Evolutionary conservation across 306 rosid species (phyloP).

Genomic region (Rosa multiflora): DNA sequence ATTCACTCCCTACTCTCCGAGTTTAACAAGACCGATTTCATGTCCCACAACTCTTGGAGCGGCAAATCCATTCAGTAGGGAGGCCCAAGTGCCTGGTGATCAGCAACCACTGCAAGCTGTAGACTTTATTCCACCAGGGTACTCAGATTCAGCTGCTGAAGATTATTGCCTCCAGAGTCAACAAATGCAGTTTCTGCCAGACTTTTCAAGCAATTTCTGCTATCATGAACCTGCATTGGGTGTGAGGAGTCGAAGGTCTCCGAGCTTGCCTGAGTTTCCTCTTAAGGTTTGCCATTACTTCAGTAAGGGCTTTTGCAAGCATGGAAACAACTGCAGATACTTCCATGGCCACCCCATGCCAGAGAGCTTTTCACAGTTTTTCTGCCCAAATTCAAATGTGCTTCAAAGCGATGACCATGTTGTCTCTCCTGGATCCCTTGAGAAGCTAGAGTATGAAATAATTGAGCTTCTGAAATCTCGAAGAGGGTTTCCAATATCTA

Average conservation of each 20-base stretch:
- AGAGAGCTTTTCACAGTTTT: constrained; percentile 29
- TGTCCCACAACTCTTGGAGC: constrained; percentile 28
- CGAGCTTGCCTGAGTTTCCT: constrained; percentile 44
- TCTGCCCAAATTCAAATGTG: constrained; percentile 24
- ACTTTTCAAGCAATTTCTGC: constrained; percentile 26
- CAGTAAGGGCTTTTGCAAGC: constrained; percentile 50
- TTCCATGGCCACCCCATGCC: constrained; percentile 34
- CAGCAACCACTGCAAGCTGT: constrained; percentile 25
- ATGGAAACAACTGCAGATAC: constrained; percentile 45
- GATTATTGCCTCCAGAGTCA: constrained; percentile 29
- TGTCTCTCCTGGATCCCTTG: constrained; percentile 33
- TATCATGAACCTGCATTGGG: constrained; percentile 33
- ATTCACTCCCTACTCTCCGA: constrained; percentile 24
- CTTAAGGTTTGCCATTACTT: constrained; percentile 45
- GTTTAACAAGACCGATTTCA: constrained; percentile 13
- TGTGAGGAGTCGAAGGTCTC: constrained; percentile 38
- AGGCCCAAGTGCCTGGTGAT: constrained; percentile 30
- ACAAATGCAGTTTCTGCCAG: constrained; percentile 33
- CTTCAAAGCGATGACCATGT: constrained; percentile 28
- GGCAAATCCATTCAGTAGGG: constrained; percentile 33
- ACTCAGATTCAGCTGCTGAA: constrained; percentile 25
- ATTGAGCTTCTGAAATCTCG: constrained; percentile 46
- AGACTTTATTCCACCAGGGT: constrained; percentile 29
- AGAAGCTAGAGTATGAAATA: constrained; percentile 39
- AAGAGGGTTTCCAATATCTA: constrained; percentile 41